phyloP scores from a whole-genome alignment of 805 yeast genomes.

The Monosporozyma solicola region DNA sequence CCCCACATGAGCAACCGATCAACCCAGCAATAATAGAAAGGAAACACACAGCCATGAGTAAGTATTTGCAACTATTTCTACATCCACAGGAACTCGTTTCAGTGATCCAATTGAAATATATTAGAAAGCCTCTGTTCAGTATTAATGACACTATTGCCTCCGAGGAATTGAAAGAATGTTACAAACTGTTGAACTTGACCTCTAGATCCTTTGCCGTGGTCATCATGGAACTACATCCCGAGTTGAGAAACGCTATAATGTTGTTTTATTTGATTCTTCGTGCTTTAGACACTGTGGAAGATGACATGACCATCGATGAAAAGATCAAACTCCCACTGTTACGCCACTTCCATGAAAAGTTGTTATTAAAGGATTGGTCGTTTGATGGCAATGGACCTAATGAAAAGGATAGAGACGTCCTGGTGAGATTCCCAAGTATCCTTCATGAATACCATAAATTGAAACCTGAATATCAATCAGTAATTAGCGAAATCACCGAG shows the following conservation, averaged over 20 bases:
- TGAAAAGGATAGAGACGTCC: constrained; percentile 74
- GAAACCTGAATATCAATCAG: constrained; percentile 66
- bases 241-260: constrained; percentile 71
- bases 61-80: constrained; percentile 43
- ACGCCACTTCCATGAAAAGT: constrained; percentile 54
- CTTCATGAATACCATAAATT: constrained; percentile 64
- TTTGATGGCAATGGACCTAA: constrained; percentile 64
- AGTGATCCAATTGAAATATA: constrained; percentile 49
- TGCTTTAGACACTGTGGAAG: constrained; percentile 93
- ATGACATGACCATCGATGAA: constrained; percentile 81
- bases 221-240: constrained; percentile 84
- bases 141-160: constrained; percentile 34
- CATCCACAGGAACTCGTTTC: constrained; percentile 72
- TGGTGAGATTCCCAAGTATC: constrained; percentile 68
- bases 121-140: constrained; percentile 48
- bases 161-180: constrained; percentile 52
- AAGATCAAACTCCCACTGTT: constrained; percentile 65
- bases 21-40: background rate
- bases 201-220: constrained; percentile 95
- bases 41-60: constrained; percentile 40
- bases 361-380: constrained; percentile 66
- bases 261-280: constrained; percentile 78
- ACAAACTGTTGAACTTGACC: constrained; percentile 53
- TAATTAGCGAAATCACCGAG: constrained; percentile 65
- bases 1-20: background rate